Base-by-base conservation (phyloP, 805 yeast species). In the Cyberlindnera saturnus region DNA sequence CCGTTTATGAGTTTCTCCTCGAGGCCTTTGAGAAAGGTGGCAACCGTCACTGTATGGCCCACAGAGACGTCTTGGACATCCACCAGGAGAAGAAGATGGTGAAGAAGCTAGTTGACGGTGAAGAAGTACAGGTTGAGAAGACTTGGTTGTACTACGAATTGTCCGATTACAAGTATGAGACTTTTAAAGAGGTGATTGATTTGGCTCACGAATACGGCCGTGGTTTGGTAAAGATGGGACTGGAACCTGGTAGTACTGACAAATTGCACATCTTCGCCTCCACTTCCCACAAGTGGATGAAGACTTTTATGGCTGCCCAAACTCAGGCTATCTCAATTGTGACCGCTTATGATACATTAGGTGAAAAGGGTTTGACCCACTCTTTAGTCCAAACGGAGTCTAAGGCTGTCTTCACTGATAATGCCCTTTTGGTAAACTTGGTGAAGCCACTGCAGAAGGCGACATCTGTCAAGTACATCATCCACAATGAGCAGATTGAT, bases 291-390 rank as follows among this genome's bases (percentile, higher is more conserved):
- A 79, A 79, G 59, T 91, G 98, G 98, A 77, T 91, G 87, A 85
- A 86, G 67, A 76, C 86, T 29, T 91, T 80, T 51, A 63, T 87
- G 46, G 96, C 90, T 14, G 74, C 87, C 41, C 77, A 79, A 55
- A 70, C 89, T 41, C 96, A 88, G 65, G 67, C 75, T 39, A 82
- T 93, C 47, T 86, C 98, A 19, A 75, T 85, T 44, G 98, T 89
- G 34, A 93, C 99, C 14, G 98, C 99, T 32, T 93, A 93, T 65
- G 97, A 90, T 64, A 88, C 96, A 35, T 73, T 90, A 52, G 97
- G 97, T 45, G 95, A 88, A 65, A 74, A 75, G 32, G 96, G 96
- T 19, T 74, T 90, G 59, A 83, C 82, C 44, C 95, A 85, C 65
- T 89, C 97, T 3, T 72, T 93, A 59, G 73, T 75, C 34, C 86